Conservation (phyloP, 805 yeast species). For the Teunomyces atbi region DNA sequence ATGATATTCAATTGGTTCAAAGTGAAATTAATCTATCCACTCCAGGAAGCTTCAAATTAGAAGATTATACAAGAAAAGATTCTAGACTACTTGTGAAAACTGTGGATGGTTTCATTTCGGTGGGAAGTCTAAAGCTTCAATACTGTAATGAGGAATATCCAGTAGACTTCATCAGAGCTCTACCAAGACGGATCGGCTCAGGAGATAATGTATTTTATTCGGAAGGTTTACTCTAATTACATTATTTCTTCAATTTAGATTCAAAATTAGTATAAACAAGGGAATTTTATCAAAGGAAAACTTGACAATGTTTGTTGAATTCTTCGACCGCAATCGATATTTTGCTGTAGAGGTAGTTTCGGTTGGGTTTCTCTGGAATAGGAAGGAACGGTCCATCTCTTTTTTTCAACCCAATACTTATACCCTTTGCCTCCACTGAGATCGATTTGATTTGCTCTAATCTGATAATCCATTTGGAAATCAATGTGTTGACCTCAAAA, state of each 20-base stretch:
- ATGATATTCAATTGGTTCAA: conserved; percentile 26
- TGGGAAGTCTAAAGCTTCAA: conserved; percentile 49
- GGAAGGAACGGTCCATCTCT: conserved; percentile 67
- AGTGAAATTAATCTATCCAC: conserved; percentile 2
- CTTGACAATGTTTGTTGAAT: conserved; percentile 70
- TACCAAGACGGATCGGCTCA: conserved; percentile 49
- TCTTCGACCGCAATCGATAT: conserved; percentile 80
- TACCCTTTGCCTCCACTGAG: conserved; percentile 75
- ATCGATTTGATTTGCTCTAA: conserved; percentile 69
- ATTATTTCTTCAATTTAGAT: background rate
- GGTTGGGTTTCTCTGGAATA: conserved; percentile 61
- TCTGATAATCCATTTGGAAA: conserved; percentile 67
- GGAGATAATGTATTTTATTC: conserved; percentile 12
- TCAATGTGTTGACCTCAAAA: conserved; percentile 59
- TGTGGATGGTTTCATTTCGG: conserved; percentile 39
- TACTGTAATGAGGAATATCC: conserved; percentile 50
- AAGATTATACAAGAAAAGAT: conserved; percentile 5
- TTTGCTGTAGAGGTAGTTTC: conserved; percentile 64
- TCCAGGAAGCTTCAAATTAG: conserved; percentile 24
- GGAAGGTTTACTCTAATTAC: background rate
- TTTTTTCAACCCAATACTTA: conserved; percentile 60
- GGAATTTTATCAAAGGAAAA: conserved; percentile 22
- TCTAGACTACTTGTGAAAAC: conserved; percentile 42
- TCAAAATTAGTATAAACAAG: background rate
- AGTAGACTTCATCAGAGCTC: conserved; percentile 38